Evolutionary conservation across 768 basidiomycete genomes (phyloP).

Genomic region (Termitomyces sp.): DNA sequence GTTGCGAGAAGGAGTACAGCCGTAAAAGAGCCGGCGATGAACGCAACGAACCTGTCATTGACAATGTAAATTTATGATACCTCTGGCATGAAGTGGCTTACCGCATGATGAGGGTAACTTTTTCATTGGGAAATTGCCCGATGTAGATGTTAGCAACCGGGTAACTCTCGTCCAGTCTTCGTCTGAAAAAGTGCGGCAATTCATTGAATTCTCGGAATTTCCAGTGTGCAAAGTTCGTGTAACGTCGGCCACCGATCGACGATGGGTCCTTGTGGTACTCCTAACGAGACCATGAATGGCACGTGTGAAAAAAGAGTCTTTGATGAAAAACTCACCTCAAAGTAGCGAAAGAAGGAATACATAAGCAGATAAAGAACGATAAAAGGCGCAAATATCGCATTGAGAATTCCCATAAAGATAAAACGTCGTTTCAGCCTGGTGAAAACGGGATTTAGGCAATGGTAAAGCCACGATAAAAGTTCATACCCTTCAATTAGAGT

Average conservation of each 20-base stretch:
- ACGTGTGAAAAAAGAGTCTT: conserved; percentile 9
- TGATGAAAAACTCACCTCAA: conserved; percentile 65
- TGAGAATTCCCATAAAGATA: conserved; percentile 95
- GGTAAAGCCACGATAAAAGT: not conserved
- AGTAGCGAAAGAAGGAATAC: conserved; percentile 99
- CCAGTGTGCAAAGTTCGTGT: conserved; percentile 95
- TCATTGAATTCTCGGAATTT: conserved; percentile 99
- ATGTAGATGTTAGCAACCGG: conserved; percentile 93
- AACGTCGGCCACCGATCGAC: conserved; percentile 86
- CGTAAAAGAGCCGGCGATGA: conserved; percentile 94
- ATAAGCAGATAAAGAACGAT: conserved; percentile 95
- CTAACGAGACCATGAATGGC: conserved; percentile 36
- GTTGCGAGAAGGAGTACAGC: conserved; percentile 93
- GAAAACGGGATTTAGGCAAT: not conserved
- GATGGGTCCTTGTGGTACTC: conserved; percentile 99
- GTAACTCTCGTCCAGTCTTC: conserved; percentile 85
- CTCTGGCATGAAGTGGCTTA: conserved; percentile 31
- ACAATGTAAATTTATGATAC: not conserved
- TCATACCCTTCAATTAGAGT: conserved; percentile 79
- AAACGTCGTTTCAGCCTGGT: conserved; percentile 77
- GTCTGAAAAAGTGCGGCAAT: conserved; percentile 86
- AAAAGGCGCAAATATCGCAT: conserved; percentile 94
- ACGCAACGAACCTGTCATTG: conserved; percentile 80
- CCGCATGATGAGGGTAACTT: conserved; percentile 87
- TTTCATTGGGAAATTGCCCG: conserved; percentile 96